Conservation (phyloP, 2,329 filamentous ascomycete species). For the Aspergillus vadensis region DNA sequence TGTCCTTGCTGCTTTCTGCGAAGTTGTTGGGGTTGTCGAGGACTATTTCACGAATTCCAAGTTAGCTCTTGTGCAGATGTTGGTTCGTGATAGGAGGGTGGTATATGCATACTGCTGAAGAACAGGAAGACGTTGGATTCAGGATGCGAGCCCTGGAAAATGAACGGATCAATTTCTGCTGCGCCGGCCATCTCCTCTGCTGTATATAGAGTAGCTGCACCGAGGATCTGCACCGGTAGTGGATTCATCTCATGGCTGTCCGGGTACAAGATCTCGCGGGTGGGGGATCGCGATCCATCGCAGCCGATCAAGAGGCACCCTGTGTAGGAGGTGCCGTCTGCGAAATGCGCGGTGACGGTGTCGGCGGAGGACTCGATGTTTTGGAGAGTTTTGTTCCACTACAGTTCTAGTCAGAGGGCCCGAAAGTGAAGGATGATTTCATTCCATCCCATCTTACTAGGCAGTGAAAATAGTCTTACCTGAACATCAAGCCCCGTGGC, state of each 20-base stretch:
- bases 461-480: constrained; percentile 32
- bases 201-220: constrained; percentile 48
- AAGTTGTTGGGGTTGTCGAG: constrained; percentile 53
- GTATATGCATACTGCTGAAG: constrained; percentile 49
- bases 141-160: constrained; percentile 58
- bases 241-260: constrained; percentile 34
- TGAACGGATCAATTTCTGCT: constrained; percentile 54
- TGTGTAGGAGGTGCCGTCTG: constrained; percentile 46
- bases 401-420: background rate
- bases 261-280: constrained; percentile 39
- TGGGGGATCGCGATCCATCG: constrained; percentile 53
- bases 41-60: constrained; percentile 32
- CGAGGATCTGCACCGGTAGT: constrained; percentile 54
- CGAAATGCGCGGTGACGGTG: constrained; percentile 48
- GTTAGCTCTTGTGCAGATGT: background rate
- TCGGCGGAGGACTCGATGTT: constrained; percentile 38
- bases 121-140: constrained; percentile 56
- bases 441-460: background rate
- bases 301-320: constrained; percentile 54
- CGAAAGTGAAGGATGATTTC: background rate
- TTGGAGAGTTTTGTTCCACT: constrained; percentile 45
- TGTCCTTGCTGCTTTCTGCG: constrained; percentile 30
- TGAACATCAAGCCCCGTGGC: constrained; percentile 51
- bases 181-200: constrained; percentile 47
- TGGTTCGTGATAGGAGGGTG: background rate